Evolutionary conservation across 2,329 filamentous ascomycete species (phyloP).

Genomic region (Colletotrichum tamarilloi): DNA sequence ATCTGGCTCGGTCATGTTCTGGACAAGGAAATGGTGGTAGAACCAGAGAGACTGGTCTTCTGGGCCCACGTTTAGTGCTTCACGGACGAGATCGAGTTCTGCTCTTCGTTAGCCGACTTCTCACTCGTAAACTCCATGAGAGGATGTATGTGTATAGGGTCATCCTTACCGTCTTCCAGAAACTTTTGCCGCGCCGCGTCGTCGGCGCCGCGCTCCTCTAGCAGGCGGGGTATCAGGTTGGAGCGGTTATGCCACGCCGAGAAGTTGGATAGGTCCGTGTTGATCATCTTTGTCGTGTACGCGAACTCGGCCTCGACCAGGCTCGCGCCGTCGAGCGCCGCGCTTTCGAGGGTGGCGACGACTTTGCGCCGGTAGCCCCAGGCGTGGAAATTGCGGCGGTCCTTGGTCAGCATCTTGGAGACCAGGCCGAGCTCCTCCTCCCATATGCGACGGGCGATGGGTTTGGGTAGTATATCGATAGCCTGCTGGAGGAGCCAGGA

Average conservation of each 20-base stretch:
- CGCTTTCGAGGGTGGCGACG: slow-evolving; percentile 78
- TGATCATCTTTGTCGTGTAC: slow-evolving; percentile 92
- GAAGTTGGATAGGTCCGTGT: slow-evolving; percentile 89
- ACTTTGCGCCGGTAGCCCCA: slow-evolving; percentile 92
- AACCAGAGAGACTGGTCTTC: slow-evolving; percentile 98
- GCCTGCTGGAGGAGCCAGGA: slow-evolving; percentile 84
- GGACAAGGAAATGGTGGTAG: slow-evolving; percentile 90
- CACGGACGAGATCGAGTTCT: slow-evolving; percentile 81
- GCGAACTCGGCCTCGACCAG: slow-evolving; percentile 85
- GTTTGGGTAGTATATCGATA: slow-evolving; percentile 68
- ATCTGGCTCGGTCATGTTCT: slow-evolving; percentile 67
- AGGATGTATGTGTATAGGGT: accelerated
- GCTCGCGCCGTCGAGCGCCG: slow-evolving; percentile 62
- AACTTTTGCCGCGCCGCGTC: slow-evolving; percentile 73
- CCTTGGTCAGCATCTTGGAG: slow-evolving; percentile 86
- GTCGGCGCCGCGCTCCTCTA: slow-evolving; percentile 76
- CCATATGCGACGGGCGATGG: slow-evolving; percentile 77
- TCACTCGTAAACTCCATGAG: background rate
- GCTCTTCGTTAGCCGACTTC: background rate
- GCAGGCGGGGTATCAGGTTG: slow-evolving; percentile 80
- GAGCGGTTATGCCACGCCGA: slow-evolving; percentile 96
- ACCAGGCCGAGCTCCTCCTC: slow-evolving; percentile 84
- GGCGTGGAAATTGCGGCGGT: slow-evolving; percentile 94
- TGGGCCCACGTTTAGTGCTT: slow-evolving; percentile 87
- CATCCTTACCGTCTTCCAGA: slow-evolving; percentile 72